A percentile compares a stretch with the other conserved stretches of the same genome.
These are phyloP conservation scores for Wickerhamiella brachini DNA, from an alignment of 805 yeast genomes.

Conservation along the genomic window DNA sequence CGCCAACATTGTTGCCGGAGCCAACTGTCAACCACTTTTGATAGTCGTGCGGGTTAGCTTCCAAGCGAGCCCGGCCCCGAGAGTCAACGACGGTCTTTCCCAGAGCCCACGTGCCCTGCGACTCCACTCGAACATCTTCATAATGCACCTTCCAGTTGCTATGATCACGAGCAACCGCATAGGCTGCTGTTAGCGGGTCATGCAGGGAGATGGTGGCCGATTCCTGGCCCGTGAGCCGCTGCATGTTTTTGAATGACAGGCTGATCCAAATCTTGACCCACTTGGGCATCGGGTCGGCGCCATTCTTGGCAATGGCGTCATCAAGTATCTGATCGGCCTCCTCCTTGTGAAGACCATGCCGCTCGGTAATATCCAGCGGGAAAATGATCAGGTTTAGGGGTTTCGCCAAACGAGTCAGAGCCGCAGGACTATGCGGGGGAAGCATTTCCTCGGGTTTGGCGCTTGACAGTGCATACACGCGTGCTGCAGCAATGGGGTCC, in stretches of 20 bases:
- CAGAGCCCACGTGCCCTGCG: slow-evolving; percentile 26
- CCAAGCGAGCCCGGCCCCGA: slow-evolving; percentile 20
- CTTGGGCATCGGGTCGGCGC: slow-evolving; percentile 21
- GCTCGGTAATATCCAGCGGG: slow-evolving; percentile 28
- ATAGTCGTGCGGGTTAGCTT: slow-evolving; percentile 14
- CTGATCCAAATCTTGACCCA: slow-evolving; percentile 27
- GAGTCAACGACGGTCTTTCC: slow-evolving; percentile 27
- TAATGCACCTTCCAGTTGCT: slow-evolving; percentile 13
- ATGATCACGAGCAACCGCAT: slow-evolving; percentile 16
- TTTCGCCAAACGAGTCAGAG: slow-evolving; percentile 4
- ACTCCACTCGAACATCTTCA: slow-evolving; percentile 28
- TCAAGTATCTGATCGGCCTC: slow-evolving; percentile 15
- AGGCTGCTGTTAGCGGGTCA: slow-evolving; percentile 29
- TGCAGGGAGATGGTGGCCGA: slow-evolving; percentile 21
- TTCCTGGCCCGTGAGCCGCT: slow-evolving; percentile 13
- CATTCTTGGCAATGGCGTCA: slow-evolving; percentile 4
- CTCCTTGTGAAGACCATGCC: slow-evolving; percentile 18
- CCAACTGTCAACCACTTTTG: slow-evolving; percentile 18
- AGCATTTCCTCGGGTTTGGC: slow-evolving; percentile 19
- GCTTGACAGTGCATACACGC: slow-evolving; percentile 25
- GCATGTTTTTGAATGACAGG: slow-evolving; percentile 14
- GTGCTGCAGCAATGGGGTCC: slow-evolving; percentile 30
- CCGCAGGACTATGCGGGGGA: slow-evolving; percentile 19
- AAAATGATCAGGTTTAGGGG: slow-evolving; percentile 24
- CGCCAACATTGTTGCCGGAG: slow-evolving; percentile 16